Conservation (phyloP, 176 grass and related monocot species). For the Oryza australiensis region DNA sequence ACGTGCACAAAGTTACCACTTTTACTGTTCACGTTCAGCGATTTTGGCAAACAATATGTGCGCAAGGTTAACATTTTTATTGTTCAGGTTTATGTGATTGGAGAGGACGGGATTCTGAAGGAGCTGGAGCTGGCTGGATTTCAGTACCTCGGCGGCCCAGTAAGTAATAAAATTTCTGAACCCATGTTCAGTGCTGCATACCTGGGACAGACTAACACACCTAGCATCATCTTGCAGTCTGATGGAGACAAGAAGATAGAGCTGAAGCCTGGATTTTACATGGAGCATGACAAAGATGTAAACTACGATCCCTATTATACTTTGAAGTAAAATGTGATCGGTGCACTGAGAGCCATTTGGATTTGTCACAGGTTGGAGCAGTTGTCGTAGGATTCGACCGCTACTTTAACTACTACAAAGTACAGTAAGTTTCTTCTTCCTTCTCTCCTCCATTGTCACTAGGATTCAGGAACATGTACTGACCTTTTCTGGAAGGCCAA, state of each 20-base stretch:
- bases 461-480: neutral
- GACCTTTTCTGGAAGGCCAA: neutral
- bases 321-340: neutral
- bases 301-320: constrained; percentile 27
- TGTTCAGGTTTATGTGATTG: constrained; percentile 90
- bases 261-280: constrained; percentile 87
- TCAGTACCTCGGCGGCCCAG: constrained; percentile 83
- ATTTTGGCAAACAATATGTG: neutral
- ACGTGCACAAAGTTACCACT: too few relatives aligned
- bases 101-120: constrained; percentile 91
- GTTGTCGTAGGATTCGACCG: constrained; percentile 98
- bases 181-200: neutral
- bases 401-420: constrained; percentile 98
- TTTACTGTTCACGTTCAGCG: constrained; percentile 49
- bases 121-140: constrained; percentile 92
- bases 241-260: constrained; percentile 97
- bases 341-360: constrained; percentile 17
- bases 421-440: constrained; percentile 76
- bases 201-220: neutral
- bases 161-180: constrained; percentile 31
- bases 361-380: constrained; percentile 77
- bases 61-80: neutral
- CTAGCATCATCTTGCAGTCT: constrained; percentile 34
- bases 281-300: constrained; percentile 97
- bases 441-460: neutral